Conservation (phyloP, 2,329 filamentous ascomycete genomes). For the Pseudogymnoascus sp. region DNA sequence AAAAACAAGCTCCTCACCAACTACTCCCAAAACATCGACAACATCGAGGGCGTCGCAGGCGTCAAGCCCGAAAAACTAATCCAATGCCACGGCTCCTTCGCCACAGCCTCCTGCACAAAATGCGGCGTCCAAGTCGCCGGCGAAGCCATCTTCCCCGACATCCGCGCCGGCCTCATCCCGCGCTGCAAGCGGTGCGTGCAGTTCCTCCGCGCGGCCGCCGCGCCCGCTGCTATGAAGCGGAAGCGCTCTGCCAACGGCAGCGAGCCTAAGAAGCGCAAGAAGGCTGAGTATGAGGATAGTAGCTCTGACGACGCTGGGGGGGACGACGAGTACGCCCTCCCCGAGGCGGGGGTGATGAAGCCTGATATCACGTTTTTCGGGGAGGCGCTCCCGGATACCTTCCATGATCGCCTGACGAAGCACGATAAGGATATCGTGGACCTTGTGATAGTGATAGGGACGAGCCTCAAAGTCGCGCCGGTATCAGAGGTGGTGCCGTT, state of each 20-base stretch:
- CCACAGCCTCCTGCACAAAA: slow-evolving; percentile 79
- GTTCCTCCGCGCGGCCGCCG: slow-evolving; percentile 41
- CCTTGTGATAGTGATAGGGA: slow-evolving; percentile 91
- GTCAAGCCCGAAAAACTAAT: slow-evolving; percentile 76
- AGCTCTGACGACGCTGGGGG: slow-evolving; percentile 28
- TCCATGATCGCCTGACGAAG: slow-evolving; percentile 72
- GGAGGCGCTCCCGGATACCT: slow-evolving; percentile 77
- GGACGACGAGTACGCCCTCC: slow-evolving; percentile 56
- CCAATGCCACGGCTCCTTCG: slow-evolving; percentile 95
- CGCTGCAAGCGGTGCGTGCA: slow-evolving; percentile 66
- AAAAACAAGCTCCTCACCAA: slow-evolving; percentile 88
- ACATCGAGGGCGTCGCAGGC: slow-evolving; percentile 81
- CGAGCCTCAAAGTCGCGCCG: slow-evolving; percentile 88
- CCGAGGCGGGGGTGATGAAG: slow-evolving; percentile 76
- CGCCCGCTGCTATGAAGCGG: slow-evolving; percentile 48
- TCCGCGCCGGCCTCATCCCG: slow-evolving; percentile 69
- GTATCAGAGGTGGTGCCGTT: slow-evolving; percentile 86
- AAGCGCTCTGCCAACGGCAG: slow-evolving; percentile 48
- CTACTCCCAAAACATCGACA: slow-evolving; percentile 98
- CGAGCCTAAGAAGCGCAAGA: slow-evolving; percentile 28
- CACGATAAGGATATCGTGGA: slow-evolving; percentile 76
- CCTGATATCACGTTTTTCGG: slow-evolving; percentile 98
- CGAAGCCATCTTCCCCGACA: slow-evolving; percentile 70
- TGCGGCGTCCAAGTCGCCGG: slow-evolving; percentile 70
- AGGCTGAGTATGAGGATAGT: slow-evolving; percentile 18